Evolutionary conservation across 2,329 filamentous ascomycete genomes (phyloP).

Genomic region (Fusarium sp.): DNA sequence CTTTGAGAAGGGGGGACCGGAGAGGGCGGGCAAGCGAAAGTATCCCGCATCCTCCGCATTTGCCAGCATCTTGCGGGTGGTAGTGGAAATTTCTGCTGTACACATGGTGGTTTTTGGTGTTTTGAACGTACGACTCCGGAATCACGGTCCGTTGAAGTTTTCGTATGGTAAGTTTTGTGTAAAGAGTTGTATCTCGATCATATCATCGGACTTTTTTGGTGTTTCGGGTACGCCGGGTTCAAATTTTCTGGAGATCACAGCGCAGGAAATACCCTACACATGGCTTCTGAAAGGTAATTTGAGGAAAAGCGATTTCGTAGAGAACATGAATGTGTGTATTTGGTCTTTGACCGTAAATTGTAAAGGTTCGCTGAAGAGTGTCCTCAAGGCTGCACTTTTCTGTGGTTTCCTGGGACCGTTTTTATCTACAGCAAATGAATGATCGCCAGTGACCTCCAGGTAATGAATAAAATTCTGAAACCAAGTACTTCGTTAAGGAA

Average conservation of each 20-base stretch:
- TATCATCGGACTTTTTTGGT: neutral
- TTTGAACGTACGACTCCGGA: conserved; percentile 15
- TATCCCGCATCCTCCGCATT: conserved; percentile 36
- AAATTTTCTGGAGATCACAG: fast-evolving
- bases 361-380: neutral
- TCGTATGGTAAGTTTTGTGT: neutral
- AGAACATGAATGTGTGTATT: neutral
- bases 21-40: conserved; percentile 24
- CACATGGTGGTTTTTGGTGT: conserved; percentile 6
- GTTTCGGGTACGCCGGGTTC: neutral
- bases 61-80: conserved; percentile 5
- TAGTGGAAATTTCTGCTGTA: conserved; percentile 10
- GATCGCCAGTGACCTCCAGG: neutral
- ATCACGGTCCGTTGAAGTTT: neutral
- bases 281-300: too few relatives aligned
- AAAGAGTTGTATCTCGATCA: neutral
- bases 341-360: neutral
- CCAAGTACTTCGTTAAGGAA: too few relatives aligned
- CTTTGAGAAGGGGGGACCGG: conserved; percentile 9
- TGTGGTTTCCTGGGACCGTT: neutral
- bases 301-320: too few relatives aligned
- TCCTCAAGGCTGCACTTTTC: neutral
- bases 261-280: conserved; percentile 3
- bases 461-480: neutral
- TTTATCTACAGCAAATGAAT: neutral